Evolutionary conservation across 495 filamentous ascomycete species (phyloP).

Genomic region (Penicillium cosmopolitanum): DNA sequence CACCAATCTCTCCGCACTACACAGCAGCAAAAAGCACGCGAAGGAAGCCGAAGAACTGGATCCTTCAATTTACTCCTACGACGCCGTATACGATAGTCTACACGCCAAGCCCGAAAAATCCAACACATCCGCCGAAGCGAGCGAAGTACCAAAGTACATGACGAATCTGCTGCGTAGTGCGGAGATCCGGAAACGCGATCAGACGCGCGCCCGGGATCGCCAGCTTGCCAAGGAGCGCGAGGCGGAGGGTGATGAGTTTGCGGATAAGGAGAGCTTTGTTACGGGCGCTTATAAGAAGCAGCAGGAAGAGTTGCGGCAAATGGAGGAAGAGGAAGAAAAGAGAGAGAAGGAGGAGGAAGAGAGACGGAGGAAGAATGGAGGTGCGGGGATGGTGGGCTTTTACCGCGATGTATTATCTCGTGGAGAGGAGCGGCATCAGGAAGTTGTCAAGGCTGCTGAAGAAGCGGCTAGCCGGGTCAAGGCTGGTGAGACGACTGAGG

Average conservation of each 20-base stretch:
- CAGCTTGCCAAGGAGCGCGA: constrained; percentile 85
- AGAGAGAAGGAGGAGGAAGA: constrained; percentile 71
- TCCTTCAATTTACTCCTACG: constrained; percentile 61
- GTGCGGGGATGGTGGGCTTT: constrained; percentile 81
- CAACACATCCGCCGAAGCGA: constrained; percentile 23
- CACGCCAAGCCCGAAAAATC: constrained; percentile 45
- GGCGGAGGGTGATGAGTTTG: constrained; percentile 90
- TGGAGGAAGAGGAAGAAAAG: constrained; percentile 79
- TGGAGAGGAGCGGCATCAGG: constrained; percentile 74
- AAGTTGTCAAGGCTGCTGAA: constrained; percentile 67
- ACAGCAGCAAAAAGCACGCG: constrained; percentile 51
- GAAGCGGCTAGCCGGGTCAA: constrained; percentile 62
- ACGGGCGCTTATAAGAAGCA: constrained; percentile 94
- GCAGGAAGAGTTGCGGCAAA: constrained; percentile 76
- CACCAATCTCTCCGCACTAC: constrained; percentile 54
- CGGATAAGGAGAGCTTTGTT: constrained; percentile 95
- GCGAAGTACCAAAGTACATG: constrained; percentile 77
- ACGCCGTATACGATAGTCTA: constrained; percentile 56
- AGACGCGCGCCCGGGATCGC: constrained; percentile 84
- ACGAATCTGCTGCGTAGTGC: constrained; percentile 75
- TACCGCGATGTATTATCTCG: constrained; percentile 81
- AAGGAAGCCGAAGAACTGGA: constrained; percentile 52
- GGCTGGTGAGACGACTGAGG: constrained; percentile 36
- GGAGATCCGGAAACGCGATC: constrained; percentile 85
- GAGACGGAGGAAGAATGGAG: constrained; percentile 60